Evolutionary conservation across 768 basidiomycete genomes (phyloP).

Genomic region (Megacollybia marginata): DNA sequence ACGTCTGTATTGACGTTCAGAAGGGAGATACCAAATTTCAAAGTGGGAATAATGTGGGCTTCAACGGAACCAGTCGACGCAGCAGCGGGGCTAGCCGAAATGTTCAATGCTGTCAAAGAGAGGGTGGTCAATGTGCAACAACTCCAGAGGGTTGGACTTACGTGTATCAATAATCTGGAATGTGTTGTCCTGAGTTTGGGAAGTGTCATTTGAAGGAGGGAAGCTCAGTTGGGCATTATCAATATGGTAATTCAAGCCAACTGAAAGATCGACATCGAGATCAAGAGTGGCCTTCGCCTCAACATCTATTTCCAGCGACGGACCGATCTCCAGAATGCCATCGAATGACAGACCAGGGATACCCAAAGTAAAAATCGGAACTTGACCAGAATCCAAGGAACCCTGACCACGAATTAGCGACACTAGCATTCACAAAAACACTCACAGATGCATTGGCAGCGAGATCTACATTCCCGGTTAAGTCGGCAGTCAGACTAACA

Average conservation of each 20-base stretch:
- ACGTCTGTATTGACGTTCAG: constrained; percentile 31
- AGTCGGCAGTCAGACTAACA: background rate
- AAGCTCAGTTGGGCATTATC: constrained; percentile 34
- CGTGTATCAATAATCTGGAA: constrained; percentile 33
- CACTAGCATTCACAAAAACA: too few species aligned
- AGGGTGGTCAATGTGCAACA: background rate
- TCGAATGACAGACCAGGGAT: constrained; percentile 13
- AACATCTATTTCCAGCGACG: background rate
- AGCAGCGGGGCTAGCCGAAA: constrained; percentile 32
- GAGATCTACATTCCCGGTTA: background rate
- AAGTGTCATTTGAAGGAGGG: constrained; percentile 22
- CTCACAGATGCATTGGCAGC: background rate
- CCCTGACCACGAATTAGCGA: constrained; percentile 2
- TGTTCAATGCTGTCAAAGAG: constrained; percentile 26
- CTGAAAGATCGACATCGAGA: constrained; percentile 28
- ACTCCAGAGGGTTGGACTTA: constrained; percentile 17
- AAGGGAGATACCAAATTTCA: constrained; percentile 38
- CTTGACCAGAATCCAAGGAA: constrained; percentile 6
- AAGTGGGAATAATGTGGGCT: constrained; percentile 41
- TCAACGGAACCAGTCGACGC: constrained; percentile 31
- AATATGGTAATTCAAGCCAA: constrained; percentile 37
- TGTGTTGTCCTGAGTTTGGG: constrained; percentile 11
- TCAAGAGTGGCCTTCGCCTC: constrained; percentile 8
- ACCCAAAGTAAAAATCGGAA: constrained; percentile 7
- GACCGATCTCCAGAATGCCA: constrained; percentile 1